Conservation (phyloP, 257 asterid genomes). For the Nicotiana tomentosiformis region DNA sequence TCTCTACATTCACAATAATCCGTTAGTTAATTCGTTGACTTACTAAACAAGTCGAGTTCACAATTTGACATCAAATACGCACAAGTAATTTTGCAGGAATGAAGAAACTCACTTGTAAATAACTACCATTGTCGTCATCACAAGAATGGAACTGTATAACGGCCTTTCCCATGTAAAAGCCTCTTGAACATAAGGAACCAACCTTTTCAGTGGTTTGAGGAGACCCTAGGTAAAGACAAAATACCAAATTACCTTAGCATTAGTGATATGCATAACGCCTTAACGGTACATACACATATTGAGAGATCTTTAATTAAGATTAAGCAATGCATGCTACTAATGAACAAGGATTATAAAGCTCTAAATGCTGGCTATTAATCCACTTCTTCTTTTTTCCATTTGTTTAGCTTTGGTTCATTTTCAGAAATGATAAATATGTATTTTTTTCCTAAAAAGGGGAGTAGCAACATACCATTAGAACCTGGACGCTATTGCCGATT, state of each 20-base stretch:
- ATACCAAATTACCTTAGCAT: not conserved
- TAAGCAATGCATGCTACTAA: not conserved
- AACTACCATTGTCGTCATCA: conserved; percentile 34
- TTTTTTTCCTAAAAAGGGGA: not conserved
- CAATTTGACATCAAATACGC: not conserved
- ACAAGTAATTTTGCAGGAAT: not conserved
- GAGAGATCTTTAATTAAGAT: not conserved
- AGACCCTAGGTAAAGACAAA: conserved; percentile 42
- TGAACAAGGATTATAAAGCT: not conserved
- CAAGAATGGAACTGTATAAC: conserved; percentile 23
- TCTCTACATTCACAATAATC: conserved; percentile 36
- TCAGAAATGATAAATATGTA: not conserved
- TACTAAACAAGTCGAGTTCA: not conserved
- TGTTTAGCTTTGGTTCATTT: not conserved
- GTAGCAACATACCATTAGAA: conserved; percentile 54
- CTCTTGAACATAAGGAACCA: conserved; percentile 32
- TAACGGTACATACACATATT: not conserved
- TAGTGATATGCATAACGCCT: not conserved
- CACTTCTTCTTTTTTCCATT: not conserved
- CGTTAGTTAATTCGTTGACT: not conserved
- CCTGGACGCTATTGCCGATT: conserved; percentile 58
- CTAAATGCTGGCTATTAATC: not conserved
- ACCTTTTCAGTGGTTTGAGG: conserved; percentile 39
- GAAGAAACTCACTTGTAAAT: conserved; percentile 52
- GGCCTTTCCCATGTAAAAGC: conserved; percentile 67